Conservation (phyloP, 176 grass and related monocot genomes). For the Aegilops umbellulata region DNA sequence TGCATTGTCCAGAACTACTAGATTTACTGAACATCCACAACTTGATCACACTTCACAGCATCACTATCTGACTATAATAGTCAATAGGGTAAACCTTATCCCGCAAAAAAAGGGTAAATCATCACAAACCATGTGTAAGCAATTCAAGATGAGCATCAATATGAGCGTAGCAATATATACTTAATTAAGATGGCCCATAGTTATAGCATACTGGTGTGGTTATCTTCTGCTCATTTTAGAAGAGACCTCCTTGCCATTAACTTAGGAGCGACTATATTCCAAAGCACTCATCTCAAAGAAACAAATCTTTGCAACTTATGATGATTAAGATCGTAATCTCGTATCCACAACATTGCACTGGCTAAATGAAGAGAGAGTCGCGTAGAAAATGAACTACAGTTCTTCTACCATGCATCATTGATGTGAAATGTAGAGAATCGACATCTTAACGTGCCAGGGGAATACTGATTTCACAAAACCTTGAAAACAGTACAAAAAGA, state of each 20-base stretch:
- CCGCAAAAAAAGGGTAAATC: background rate
- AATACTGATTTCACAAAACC: background rate
- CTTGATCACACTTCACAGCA: background rate
- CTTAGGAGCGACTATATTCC: background rate
- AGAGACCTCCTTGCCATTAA: background rate
- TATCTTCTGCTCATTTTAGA: constrained; percentile 13
- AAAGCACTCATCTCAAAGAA: background rate
- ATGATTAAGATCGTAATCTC: background rate
- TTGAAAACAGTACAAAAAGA: background rate
- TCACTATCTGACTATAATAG: background rate
- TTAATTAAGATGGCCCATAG: constrained; percentile 2
- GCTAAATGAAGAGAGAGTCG: constrained; percentile 9
- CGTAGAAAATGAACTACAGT: background rate
- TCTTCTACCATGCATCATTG: background rate
- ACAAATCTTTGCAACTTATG: background rate
- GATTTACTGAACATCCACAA: background rate
- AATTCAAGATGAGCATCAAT: constrained; percentile 11
- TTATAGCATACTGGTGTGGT: background rate
- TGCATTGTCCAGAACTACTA: background rate
- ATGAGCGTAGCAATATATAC: background rate
- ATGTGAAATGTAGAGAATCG: background rate
- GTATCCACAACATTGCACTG: background rate
- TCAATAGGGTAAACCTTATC: background rate
- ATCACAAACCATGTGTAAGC: background rate
- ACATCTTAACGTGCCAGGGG: background rate